Conservation (phyloP, 1,284 basidiomycete genomes). For the Flammula alnicola region DNA sequence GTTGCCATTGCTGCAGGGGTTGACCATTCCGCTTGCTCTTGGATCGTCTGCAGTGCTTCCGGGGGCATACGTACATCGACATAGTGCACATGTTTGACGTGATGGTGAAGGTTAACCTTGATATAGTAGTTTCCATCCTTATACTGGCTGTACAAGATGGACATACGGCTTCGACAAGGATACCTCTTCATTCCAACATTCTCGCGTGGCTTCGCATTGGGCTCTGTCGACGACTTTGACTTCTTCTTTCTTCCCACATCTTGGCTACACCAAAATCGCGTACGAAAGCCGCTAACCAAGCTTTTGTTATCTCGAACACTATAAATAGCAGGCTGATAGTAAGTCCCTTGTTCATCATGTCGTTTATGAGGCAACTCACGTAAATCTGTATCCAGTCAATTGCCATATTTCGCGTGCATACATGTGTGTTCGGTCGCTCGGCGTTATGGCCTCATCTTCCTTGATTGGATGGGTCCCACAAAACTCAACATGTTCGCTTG, state of each 20-base stretch:
- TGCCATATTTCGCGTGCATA: slow-evolving; percentile 16
- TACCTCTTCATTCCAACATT: slow-evolving; percentile 19
- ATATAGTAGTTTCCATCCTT: slow-evolving; percentile 5
- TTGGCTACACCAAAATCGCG: slow-evolving; percentile 20
- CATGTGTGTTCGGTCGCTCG: slow-evolving; percentile 9
- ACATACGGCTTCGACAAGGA: slow-evolving; percentile 15
- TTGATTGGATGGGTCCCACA: slow-evolving; percentile 17
- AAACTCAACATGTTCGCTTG: slow-evolving; percentile 15
- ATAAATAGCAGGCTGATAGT: slow-evolving; percentile 4
- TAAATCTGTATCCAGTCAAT: slow-evolving; percentile 21
- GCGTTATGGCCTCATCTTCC: slow-evolving; percentile 15
- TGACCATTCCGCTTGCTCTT: slow-evolving; percentile 20
- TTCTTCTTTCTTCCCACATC: slow-evolving; percentile 15
- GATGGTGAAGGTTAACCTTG: slow-evolving; percentile 15
- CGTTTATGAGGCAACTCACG: slow-evolving; percentile 13
- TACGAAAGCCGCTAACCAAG: slow-evolving; percentile 11
- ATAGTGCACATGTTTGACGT: slow-evolving; percentile 21
- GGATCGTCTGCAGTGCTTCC: slow-evolving; percentile 18
- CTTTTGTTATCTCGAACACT: slow-evolving; percentile 17
- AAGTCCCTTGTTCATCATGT: slow-evolving; percentile 8
- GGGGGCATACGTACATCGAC: slow-evolving; percentile 20
- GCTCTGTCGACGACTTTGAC: slow-evolving; percentile 11
- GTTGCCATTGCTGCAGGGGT: slow-evolving; percentile 18
- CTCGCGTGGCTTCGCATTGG: slow-evolving; percentile 11
- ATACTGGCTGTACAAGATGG: slow-evolving; percentile 11